Evolutionary conservation across 2,329 filamentous ascomycete genomes (phyloP), one percentile per base, ranked within the genome.

Genomic region (Mollisia scopiformis): DNA sequence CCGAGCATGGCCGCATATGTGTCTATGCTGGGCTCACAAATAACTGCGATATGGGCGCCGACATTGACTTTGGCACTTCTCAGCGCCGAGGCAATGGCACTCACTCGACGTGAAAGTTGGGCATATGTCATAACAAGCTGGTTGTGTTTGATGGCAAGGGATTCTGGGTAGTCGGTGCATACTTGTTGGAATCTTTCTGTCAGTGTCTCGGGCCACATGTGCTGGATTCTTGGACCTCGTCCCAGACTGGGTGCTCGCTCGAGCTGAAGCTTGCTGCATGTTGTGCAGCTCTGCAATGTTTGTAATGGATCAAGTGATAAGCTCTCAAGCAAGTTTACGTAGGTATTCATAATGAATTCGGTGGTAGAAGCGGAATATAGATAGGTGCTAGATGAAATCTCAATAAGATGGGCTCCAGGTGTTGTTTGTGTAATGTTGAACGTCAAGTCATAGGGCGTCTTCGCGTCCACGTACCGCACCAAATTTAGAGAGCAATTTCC

Each of bases 21-120:
- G 31, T 70, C 61, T 11, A 57, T 16, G 14, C 30, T 39, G 28
- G 63, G 57, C 16, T 63, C 57, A 41, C 59, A 52, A 28, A 58
- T 54, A 21, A 63, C 50, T 1, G 66, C 75, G 1, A 84, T 73
- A 0, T 58, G 55, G 6, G 68, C 67, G 0, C 69, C 73, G 1
- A n/a, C 5, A 1, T 55, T 55, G 6, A 68, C 59, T 1, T 64
- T 68, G 1, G 46, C 51, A 0, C 19, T 59, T 5, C 58, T 3
- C 3, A 80, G 61, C 1, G 68, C 62, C 6, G 61, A 62, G n/a
- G 74, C 71, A 46, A 81, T 78, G 4, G 55, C 62, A 33, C 13
- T 33, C 13, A 33, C 13, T 13, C 31, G 6, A 7, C 13, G 31
- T 6, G 6, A 6, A 67, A 80, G 67, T 6, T 73, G 59, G 2